Evolutionary conservation across 768 basidiomycete genomes (phyloP), one percentile per base, ranked within the genome.

Genomic region (Lactarius akahatsu): DNA sequence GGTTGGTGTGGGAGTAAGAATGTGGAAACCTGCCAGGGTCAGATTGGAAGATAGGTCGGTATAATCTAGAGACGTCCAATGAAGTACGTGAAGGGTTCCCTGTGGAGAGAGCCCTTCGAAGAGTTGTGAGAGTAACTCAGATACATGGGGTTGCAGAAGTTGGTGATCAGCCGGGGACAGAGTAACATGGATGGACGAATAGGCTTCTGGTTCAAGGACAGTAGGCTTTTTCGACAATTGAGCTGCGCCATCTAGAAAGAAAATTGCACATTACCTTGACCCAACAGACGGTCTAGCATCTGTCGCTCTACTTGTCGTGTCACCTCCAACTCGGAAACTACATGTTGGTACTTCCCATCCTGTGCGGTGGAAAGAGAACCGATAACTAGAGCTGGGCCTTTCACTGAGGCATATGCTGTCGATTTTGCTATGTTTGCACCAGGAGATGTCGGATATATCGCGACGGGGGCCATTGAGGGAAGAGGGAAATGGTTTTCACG

Each of bases 221-320:
- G 85, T 84, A n/a, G 36, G 90, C 93, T 93, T 68, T 28, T 15
- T 50, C 32, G 20, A 32, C 36, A 47, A 30, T 23, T 50, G 28
- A 56, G 38, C 56, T n/a, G n/a, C 41, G 15, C 26, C 20, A 23
- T 28, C 7, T 41, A 47, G 58, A 63, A 54, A 30, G 18, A 76
- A 32, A 57, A 57, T 30, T 36, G 23, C 43, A 55, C 38, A 81
- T 61, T 72, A 94, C 93, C 93, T 79, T 85, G 83, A 76, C 92
- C 92, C 18, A 93, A 78, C 67, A 96, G 78, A 67, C 94, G 82
- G 75, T 96, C 93, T 34, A 94, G 77, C 79, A 95, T 85, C 73
- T 93, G 87, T 72, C 83, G 88, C 71, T 95, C 92, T 36, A 92
- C 86, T 40, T 78, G 72, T 68, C 82, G 76, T 20, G 79, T 80